Evolutionary conservation across 2,329 filamentous ascomycete genomes (phyloP).

Genomic region (Cercospora berteroae): DNA sequence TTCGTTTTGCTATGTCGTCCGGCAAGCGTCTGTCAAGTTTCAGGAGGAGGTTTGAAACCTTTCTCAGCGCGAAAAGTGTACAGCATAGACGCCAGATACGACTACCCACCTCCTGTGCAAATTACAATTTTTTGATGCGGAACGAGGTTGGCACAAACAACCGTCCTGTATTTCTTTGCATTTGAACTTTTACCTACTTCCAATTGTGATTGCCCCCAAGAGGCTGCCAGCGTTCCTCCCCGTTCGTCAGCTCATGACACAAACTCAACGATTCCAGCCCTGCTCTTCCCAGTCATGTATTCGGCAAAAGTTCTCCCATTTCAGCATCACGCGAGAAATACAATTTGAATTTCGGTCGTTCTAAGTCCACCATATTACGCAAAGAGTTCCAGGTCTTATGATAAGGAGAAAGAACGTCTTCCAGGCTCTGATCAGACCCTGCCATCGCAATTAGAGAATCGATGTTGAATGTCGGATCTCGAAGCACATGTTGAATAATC

Average conservation of each 20-base stretch:
- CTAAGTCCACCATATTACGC: neutral
- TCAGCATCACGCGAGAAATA: neutral
- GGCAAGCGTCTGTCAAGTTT: neutral
- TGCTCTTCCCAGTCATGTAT: neutral
- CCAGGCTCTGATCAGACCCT: neutral
- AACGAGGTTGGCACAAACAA: neutral
- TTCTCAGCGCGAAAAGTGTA: neutral
- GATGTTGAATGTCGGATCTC: neutral
- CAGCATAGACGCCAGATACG: neutral
- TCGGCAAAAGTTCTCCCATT: neutral
- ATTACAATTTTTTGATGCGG: neutral
- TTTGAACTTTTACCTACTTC: neutral
- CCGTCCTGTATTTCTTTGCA: neutral
- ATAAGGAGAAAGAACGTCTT: neutral
- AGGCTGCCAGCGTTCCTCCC: too few species aligned
- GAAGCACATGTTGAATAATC: neutral
- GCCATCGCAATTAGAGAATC: neutral
- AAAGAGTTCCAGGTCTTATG: neutral
- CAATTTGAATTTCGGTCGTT: neutral
- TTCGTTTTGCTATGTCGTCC: neutral
- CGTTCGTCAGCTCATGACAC: too few species aligned
- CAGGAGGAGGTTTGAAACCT: neutral
- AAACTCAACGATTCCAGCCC: too few species aligned
- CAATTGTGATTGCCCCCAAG: too few species aligned
- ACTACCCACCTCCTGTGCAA: neutral